Conservation (phyloP, 2,329 filamentous ascomycete genomes). For the Alternaria solani region DNA sequence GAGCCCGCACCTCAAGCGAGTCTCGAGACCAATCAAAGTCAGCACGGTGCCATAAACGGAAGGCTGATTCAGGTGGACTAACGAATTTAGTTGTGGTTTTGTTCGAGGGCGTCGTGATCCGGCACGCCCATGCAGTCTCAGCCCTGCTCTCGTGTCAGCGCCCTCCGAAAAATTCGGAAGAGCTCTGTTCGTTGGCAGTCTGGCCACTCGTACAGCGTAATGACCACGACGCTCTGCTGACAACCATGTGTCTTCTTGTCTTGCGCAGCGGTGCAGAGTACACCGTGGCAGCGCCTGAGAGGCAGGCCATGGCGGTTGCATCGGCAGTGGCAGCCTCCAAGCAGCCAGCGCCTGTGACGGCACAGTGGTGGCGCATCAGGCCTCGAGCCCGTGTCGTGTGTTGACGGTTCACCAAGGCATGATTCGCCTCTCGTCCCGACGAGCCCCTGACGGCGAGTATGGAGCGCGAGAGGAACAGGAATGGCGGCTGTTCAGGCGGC, state of each 20-base stretch:
- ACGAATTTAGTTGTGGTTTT: constrained; percentile 29
- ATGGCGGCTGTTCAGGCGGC: constrained; percentile 22
- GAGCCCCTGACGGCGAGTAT: constrained; percentile 35
- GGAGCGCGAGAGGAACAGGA: constrained; percentile 34
- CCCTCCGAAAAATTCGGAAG: constrained; percentile 6
- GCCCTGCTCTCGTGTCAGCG: constrained; percentile 24
- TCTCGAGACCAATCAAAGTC: constrained; percentile 29
- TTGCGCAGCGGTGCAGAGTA: neutral
- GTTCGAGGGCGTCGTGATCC: constrained; percentile 33
- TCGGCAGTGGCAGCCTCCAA: neutral
- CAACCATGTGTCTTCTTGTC: neutral
- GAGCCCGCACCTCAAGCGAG: constrained; percentile 33
- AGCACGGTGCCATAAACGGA: constrained; percentile 33
- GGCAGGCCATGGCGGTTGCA: neutral
- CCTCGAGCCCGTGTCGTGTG: constrained; percentile 17
- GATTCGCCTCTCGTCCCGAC: constrained; percentile 34
- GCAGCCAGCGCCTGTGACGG: neutral
- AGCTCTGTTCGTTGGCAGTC: constrained; percentile 16
- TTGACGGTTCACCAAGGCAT: constrained; percentile 22
- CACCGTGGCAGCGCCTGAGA: neutral
- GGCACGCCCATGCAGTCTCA: constrained; percentile 25
- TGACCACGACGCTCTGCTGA: neutral
- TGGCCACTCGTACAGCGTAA: constrained; percentile 14
- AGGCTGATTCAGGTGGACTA: constrained; percentile 30
- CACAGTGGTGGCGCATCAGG: constrained; percentile 19